Conservation (phyloP, 768 basidiomycete genomes). For the Kwoniella heveanensis region DNA sequence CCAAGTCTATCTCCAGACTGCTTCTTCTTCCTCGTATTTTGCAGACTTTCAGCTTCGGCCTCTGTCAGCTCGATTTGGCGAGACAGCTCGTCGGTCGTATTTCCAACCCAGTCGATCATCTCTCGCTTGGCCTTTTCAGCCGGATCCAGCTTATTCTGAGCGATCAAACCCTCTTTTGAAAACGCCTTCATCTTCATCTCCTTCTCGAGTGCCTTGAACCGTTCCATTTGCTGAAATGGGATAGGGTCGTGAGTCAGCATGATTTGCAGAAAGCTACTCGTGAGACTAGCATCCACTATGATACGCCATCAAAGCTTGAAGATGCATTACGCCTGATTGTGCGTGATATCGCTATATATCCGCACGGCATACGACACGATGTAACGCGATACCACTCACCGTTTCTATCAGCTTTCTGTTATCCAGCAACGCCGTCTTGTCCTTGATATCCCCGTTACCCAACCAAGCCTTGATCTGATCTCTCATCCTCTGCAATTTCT, state of each 20-base stretch:
- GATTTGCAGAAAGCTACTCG: too few species aligned
- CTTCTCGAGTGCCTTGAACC: conserved; percentile 99
- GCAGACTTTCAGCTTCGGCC: conserved; percentile 87
- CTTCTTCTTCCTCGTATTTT: conserved; percentile 70
- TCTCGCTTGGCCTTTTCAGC: conserved; percentile 96
- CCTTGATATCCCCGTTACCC: conserved; percentile 96
- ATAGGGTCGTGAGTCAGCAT: not conserved
- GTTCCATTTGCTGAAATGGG: conserved; percentile 94
- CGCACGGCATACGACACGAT: too few species aligned
- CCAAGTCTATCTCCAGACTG: conserved; percentile 71
- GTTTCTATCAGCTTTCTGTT: conserved; percentile 96
- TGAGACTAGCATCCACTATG: too few species aligned
- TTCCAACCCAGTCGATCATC: conserved; percentile 76
- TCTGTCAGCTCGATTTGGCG: conserved; percentile 92
- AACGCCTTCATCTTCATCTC: conserved; percentile 99
- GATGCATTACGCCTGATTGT: too few species aligned
- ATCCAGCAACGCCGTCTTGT: conserved; percentile 88
- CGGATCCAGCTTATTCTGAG: conserved; percentile 90
- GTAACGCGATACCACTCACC: too few species aligned
- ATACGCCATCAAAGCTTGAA: too few species aligned
- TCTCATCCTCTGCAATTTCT: conserved; percentile 80
- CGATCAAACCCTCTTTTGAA: conserved; percentile 95
- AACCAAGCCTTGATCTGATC: conserved; percentile 97
- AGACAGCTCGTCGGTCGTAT: conserved; percentile 84
- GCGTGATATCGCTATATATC: too few species aligned